A percentile compares a stretch with the other conserved stretches of the same genome.
These are phyloP conservation scores for Rhododendron kiyosumense DNA, from an alignment of 148 eudicot species.

Conservation along the genomic window DNA sequence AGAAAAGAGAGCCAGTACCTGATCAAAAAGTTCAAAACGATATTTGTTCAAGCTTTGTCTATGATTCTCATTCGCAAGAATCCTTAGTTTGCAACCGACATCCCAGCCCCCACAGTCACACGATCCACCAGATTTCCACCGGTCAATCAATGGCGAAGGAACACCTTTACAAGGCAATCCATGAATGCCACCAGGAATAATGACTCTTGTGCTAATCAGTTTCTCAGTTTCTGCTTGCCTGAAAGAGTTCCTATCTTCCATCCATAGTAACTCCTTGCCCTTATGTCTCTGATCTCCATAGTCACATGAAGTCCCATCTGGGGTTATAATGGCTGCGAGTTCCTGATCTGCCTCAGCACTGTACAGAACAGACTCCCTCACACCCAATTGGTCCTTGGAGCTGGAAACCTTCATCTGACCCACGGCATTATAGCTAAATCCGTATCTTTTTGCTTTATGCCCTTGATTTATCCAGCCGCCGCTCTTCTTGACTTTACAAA, in stretches of 20 bases:
- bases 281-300: conserved; percentile 14
- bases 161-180: conserved; percentile 61
- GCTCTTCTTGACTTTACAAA: conserved; percentile 58
- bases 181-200: conserved; percentile 81
- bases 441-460: conserved; percentile 30
- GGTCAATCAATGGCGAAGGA: conserved; percentile 57
- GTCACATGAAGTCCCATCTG: conserved; percentile 16
- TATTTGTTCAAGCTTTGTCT: conserved; percentile 7
- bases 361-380: conserved; percentile 57
- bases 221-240: background rate
- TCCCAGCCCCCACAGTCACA: conserved; percentile 98
- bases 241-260: background rate
- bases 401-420: conserved; percentile 71
- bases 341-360: conserved; percentile 53
- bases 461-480: conserved; percentile 54
- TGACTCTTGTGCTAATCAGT: conserved; percentile 33
- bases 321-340: conserved; percentile 58
- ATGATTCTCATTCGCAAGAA: conserved; percentile 30
- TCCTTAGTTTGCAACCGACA: conserved; percentile 60
- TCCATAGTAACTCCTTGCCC: background rate
- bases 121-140: conserved; percentile 80
- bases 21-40: conserved; percentile 51
- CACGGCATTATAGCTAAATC: conserved; percentile 41
- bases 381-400: conserved; percentile 13
- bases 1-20: conserved; percentile 32